Base-by-base conservation (phyloP, 2,329 filamentous ascomycete genomes). In the Mollisia scopiformis region DNA sequence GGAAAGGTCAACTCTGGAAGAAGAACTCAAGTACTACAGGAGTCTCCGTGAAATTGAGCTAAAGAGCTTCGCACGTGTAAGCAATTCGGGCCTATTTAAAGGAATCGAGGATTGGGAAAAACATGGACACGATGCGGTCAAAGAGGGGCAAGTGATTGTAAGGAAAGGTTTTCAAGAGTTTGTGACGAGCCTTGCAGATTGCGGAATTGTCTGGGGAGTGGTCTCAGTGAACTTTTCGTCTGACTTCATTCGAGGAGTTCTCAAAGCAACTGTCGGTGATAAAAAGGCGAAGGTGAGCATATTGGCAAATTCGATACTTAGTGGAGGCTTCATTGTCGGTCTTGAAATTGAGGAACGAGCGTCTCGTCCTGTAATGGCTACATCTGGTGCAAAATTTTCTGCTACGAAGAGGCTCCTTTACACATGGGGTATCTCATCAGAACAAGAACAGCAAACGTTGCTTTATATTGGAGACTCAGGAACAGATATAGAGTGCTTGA, bases 391-490 rank as follows among this genome's bases (percentile, higher is more conserved):
- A 14, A 73, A 73, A 61, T 25, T 67, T 21, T 30, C 23, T 25
- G 61, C 65, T 2, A 68, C 71, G 69, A 63, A 57, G 10, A 37
- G 55, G 11, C 27, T 70, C 25, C 11, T 69, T 19, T 16, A 58
- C 7, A 13, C 14, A 4, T 66, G 64, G 66, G 33, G 27, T 8
- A 41, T 46, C 10, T 31, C 13, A 6, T 16, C 19, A 27, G 21
- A 53, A 13, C 53, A 41, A 23, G 25, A 23, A 13, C 7, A 46
- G 25, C 52, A 35, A 2, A 55, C 53, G 19, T 30, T 66, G 2
- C 53, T 73, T 2, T 74, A 74, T 60, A 61, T 73, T 43, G 72
- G 72, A 2, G 72, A 74, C 60, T 71, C 69, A 3, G 59, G 58
- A 8, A 72, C 69, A 28, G 72, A 74, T 53, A 54, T 74, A 4